Base-by-base conservation (phyloP, 306 rosid species). In the Dalbergia cultrata region DNA sequence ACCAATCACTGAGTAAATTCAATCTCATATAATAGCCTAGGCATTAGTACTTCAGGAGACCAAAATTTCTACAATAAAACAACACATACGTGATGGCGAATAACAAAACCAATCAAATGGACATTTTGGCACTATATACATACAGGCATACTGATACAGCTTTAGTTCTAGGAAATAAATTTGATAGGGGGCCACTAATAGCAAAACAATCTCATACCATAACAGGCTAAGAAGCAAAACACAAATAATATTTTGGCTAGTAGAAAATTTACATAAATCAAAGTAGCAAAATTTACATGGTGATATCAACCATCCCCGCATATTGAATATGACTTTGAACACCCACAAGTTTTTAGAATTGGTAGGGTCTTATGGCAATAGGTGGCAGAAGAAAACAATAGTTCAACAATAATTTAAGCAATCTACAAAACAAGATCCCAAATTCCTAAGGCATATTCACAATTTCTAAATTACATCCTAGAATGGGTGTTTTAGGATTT, bases 361-460 rank as follows among this genome's bases (percentile, higher is more conserved):
- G 44, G 53, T 61, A 22, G 58, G 19, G 37, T 33, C 9, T 19
- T 39, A 39, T 12, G 73, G 31, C 8, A 54, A 41, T 54, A 80
- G 22, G 5, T 53, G 16, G 61, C 61, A 31, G 43, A 49, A 61
- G 56, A 62, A 49, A 63, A 34, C 26, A 17, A 34, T 50, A 49
- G n/a, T 43, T 67, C 82, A 68, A 45, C 76, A 68, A 44, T 3
- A 44, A 69, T 44, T 78, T 44, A 45, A 70, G 54, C 65, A 76
- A 65, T 52, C 52, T 64, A 62, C 19, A 13, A 67, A 77, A 22
- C 26, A 56, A 7, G 60, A 68, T 44, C n/a, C 33, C 33, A 65
- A 19, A 50, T 14, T 54, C 59, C 45, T 16, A 34, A 66, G 31
- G 17, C 54, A 56, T 54, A 31, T 54, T 37, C 65, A 66, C 33